Conservation (phyloP, 371 early-diverging fungal genomes). For the Mortierella sp. region DNA sequence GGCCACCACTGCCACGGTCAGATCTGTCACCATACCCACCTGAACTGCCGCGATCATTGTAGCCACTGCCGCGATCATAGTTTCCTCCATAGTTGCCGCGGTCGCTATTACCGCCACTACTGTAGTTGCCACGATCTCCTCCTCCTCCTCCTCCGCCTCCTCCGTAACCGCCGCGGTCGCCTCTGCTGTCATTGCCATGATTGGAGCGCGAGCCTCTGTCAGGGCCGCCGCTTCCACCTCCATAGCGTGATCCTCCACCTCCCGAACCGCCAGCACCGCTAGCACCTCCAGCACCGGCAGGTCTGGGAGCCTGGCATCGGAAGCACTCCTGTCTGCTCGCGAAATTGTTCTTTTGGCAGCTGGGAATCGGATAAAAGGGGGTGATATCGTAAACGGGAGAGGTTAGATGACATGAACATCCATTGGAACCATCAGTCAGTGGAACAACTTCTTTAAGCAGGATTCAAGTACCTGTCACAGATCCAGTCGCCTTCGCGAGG, state of each 20-base stretch:
- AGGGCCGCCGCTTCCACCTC: conserved; percentile 34
- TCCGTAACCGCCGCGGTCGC: conserved; percentile 27
- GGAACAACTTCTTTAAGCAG: too few relatives aligned
- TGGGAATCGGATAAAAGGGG: conserved; percentile 21
- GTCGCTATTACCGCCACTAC: conserved; percentile 42
- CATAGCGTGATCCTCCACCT: conserved; percentile 35
- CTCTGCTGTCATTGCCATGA: conserved; percentile 38
- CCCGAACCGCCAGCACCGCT: conserved; percentile 48
- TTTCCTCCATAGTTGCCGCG: conserved; percentile 44
- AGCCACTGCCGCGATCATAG: conserved; percentile 35
- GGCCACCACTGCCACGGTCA: conserved; percentile 31
- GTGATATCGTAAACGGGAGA: too few relatives aligned
- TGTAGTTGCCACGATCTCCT: conserved; percentile 48
- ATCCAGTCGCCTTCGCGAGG: conserved; percentile 78
- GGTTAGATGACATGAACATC: too few relatives aligned
- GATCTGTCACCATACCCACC: conserved; percentile 30
- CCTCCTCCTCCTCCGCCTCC: conserved; percentile 36
- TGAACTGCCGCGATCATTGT: conserved; percentile 25
- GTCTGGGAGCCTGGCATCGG: conserved; percentile 71
- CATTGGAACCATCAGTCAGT: too few relatives aligned
- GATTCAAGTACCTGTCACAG: conserved; percentile 71
- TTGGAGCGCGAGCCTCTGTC: conserved; percentile 28
- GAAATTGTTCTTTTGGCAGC: conserved; percentile 76
- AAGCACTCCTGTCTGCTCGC: conserved; percentile 72
- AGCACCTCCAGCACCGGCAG: conserved; percentile 63